phyloP scores from a whole-genome alignment of 345 rosid species.

The Eucalyptus dawsonii region DNA sequence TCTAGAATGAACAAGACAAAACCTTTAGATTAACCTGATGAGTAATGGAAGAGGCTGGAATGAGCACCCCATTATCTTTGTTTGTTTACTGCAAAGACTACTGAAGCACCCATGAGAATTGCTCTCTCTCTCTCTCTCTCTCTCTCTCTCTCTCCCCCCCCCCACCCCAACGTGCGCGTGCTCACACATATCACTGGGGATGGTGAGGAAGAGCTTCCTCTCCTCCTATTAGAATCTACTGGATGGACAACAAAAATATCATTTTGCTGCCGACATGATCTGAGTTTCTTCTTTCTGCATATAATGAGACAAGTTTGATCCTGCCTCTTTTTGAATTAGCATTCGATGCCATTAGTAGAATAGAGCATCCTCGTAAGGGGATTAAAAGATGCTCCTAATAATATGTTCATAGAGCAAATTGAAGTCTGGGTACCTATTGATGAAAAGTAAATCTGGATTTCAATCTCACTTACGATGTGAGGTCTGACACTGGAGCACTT shows the following conservation, averaged over 20 bases:
- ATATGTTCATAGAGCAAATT: neutral
- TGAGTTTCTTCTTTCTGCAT: neutral
- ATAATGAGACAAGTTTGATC: neutral
- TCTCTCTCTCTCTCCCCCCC: rapidly evolving
- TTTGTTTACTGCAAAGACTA: neutral
- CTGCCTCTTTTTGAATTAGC: neutral
- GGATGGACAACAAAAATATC: neutral
- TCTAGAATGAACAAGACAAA: neutral
- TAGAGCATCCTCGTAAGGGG: neutral
- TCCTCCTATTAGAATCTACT: neutral
- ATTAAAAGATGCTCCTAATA: neutral
- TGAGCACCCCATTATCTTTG: neutral
- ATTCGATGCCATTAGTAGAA: neutral
- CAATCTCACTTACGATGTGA: neutral
- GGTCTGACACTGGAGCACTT: neutral
- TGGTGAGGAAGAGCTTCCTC: neutral
- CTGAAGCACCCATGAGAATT: neutral
- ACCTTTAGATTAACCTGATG: neutral
- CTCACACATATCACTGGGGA: neutral
- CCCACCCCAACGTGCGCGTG: neutral
- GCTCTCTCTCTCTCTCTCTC: neutral
- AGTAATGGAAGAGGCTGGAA: neutral
- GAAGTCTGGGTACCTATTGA: neutral
- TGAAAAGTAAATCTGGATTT: neutral
- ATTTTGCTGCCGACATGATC: neutral